Evolutionary conservation across 169 alveolate genomes (phyloP).

Genomic region (Cryptosporidium ryanae): DNA sequence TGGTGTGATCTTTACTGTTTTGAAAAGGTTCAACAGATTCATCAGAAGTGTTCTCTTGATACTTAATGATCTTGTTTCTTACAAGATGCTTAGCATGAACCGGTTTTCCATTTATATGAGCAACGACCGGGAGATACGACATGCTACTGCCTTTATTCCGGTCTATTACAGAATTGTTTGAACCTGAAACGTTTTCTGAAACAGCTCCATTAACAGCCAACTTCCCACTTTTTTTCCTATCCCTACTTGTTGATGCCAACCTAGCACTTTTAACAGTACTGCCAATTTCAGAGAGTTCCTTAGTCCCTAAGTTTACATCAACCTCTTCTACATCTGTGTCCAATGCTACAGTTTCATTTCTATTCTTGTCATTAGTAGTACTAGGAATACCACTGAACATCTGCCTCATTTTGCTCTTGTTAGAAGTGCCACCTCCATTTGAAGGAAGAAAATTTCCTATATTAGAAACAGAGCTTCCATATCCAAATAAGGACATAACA

Average conservation of each 20-base stretch:
- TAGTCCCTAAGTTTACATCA: not conserved
- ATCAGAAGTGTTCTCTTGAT: conserved; percentile 1
- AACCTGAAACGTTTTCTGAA: not conserved
- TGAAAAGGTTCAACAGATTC: not conserved
- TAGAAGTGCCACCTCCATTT: too few species aligned
- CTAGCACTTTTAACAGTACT: not conserved
- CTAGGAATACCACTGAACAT: not conserved
- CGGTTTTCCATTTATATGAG: conserved; percentile 67
- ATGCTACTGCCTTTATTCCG: not conserved
- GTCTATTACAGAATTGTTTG: too few species aligned
- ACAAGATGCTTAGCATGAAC: conserved; percentile 59
- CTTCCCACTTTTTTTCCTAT: not conserved
- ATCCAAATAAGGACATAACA: conserved; percentile 68
- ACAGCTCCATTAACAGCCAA: not conserved
- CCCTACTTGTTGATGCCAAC: not conserved
- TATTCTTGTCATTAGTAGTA: not conserved
- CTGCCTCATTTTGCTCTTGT: not conserved
- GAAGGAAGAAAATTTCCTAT: too few species aligned
- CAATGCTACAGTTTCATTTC: conserved; percentile 45
- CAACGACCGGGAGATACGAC: conserved; percentile 28
- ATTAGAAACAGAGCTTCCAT: conserved; percentile 8
- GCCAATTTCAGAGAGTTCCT: not conserved
- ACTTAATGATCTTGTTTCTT: conserved; percentile 16
- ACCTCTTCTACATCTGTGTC: conserved; percentile 52
- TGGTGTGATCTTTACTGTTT: not conserved